A percentile compares a stretch with the other conserved stretches of the same genome.
Conservation (phyloP, 345 rosid genomes). For the Hibiscus syriacus region DNA sequence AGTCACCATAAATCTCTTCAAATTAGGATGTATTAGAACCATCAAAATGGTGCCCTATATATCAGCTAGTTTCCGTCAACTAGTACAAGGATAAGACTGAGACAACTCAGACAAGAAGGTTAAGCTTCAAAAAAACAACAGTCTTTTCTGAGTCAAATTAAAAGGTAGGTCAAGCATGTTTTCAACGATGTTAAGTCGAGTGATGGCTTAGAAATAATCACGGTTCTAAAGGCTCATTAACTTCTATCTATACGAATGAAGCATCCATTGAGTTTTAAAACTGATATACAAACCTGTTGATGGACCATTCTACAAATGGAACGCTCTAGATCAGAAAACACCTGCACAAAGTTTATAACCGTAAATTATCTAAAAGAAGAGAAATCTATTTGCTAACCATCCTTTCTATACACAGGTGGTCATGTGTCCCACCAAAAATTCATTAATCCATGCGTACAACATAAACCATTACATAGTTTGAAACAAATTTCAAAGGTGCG, state of each 20-base stretch:
- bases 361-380: background rate
- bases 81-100: background rate
- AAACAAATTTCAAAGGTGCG: background rate
- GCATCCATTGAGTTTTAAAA: background rate
- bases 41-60: background rate
- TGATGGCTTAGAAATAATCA: background rate
- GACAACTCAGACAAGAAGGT: too few species aligned
- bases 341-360: constrained; percentile 40
- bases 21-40: too few species aligned
- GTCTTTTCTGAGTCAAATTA: background rate
- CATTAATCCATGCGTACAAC: background rate
- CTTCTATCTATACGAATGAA: background rate
- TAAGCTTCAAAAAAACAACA: background rate
- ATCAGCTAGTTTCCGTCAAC: background rate
- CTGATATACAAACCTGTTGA: constrained; percentile 56
- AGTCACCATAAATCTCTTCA: too few species aligned
- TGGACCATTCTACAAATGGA: constrained; percentile 95
- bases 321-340: constrained; percentile 88
- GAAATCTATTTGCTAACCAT: background rate
- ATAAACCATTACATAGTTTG: background rate
- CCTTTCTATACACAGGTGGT: background rate
- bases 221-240: background rate
- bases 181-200: too few species aligned
- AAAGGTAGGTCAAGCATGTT: background rate
- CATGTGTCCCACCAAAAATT: background rate